These are phyloP conservation scores for Avena sativa DNA, from an alignment of 176 grass and related monocot species.

Conservation along the genomic window DNA sequence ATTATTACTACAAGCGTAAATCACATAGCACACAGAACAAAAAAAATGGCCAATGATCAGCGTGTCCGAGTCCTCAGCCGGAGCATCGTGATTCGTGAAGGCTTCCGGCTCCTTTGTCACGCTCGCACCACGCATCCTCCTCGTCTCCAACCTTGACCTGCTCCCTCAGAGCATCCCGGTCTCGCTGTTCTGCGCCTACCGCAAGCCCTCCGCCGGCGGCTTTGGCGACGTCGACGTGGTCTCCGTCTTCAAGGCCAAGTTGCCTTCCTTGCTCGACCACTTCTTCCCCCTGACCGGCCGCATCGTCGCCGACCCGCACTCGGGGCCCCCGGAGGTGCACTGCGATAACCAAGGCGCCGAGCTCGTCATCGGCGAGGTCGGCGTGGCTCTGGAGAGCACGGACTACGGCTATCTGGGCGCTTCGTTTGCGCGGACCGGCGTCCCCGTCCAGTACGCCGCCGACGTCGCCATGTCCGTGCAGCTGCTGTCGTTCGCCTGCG, in stretches of 20 bases:
- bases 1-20: no score
- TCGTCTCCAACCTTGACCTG: not conserved
- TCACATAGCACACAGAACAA: no score
- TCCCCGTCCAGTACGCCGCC: conserved; percentile 36
- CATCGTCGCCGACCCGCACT: not conserved
- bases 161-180: not conserved
- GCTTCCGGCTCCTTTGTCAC: not conserved
- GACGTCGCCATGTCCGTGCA: conserved; percentile 54
- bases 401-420: not conserved
- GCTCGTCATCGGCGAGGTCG: not conserved
- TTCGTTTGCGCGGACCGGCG: not conserved
- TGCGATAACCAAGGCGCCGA: conserved; percentile 19
- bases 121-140: not conserved
- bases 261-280: not conserved
- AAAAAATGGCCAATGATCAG: no score
- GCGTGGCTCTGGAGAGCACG: not conserved
- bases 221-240: not conserved
- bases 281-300: not conserved
- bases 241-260: not conserved
- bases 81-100: not conserved
- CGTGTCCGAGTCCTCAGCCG: not conserved
- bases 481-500: conserved; percentile 52
- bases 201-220: not conserved
- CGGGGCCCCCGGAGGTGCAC: not conserved
- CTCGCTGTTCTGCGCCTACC: not conserved